phyloP scores from a whole-genome alignment of 495 filamentous ascomycete genomes.

The Chlorociboria aeruginascens region DNA sequence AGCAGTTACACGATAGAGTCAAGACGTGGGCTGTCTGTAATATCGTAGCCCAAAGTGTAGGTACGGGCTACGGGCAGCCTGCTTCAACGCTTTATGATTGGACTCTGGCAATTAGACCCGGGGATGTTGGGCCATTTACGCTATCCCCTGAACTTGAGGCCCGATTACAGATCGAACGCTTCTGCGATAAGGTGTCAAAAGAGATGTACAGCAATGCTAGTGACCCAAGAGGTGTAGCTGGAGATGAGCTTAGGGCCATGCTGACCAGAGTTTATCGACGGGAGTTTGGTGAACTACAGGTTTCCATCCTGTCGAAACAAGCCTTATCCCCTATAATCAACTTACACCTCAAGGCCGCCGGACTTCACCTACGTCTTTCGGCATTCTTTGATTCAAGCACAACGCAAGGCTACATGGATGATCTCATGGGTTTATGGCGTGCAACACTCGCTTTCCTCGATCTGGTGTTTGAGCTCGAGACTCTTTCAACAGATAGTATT shows the following conservation, averaged over 20 bases:
- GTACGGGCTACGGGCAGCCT: constrained; percentile 84
- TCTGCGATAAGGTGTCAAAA: constrained; percentile 77
- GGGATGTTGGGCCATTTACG: constrained; percentile 50
- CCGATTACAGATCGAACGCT: constrained; percentile 67
- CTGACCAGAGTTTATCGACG: constrained; percentile 48
- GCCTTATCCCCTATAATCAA: constrained; percentile 46
- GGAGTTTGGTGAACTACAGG: constrained; percentile 42
- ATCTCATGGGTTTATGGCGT: constrained; percentile 66
- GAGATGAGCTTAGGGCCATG: constrained; percentile 56
- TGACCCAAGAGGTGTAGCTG: constrained; percentile 61
- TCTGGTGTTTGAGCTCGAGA: constrained; percentile 49
- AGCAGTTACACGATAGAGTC: constrained; percentile 75
- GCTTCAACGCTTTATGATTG: constrained; percentile 83
- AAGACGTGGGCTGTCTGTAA: constrained; percentile 89
- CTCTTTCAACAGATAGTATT: constrained; percentile 24
- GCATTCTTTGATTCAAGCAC: constrained; percentile 80
- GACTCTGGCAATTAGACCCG: constrained; percentile 56
- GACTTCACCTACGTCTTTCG: constrained; percentile 71
- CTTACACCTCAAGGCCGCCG: constrained; percentile 66
- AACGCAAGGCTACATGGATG: constrained; percentile 60
- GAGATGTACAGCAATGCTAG: constrained; percentile 71
- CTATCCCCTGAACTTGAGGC: constrained; percentile 54
- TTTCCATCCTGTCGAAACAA: constrained; percentile 37
- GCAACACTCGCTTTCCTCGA: constrained; percentile 68
- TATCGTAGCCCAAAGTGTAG: constrained; percentile 82